A percentile compares a stretch with the other conserved stretches of the same genome.
Conservation (phyloP, 352 stramenopile species). For the Globisporangium megalacanthum region DNA sequence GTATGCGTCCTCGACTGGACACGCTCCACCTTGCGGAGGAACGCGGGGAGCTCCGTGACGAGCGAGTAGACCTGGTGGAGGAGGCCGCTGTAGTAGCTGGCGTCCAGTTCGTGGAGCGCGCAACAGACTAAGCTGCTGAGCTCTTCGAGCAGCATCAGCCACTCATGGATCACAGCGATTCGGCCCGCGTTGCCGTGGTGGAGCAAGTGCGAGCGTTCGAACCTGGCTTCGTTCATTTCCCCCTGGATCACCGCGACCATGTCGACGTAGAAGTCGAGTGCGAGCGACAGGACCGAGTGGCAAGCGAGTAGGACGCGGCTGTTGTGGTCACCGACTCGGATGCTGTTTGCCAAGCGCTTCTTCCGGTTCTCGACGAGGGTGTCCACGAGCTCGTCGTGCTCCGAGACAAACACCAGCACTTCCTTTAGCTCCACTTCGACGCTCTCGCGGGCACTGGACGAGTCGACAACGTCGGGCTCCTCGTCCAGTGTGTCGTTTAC, state of each 20-base stretch:
- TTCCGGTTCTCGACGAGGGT: slow-evolving; percentile 37
- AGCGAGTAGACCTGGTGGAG: slow-evolving; percentile 24
- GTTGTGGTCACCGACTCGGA: slow-evolving; percentile 28
- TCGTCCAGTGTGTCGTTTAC: not conserved
- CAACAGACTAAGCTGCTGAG: slow-evolving; percentile 34
- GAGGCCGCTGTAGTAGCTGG: slow-evolving; percentile 27
- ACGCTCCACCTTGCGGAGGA: slow-evolving; percentile 38
- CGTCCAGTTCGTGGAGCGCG: slow-evolving; percentile 32
- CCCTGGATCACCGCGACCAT: slow-evolving; percentile 6
- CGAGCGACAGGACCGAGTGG: slow-evolving; percentile 30
- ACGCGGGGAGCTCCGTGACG: slow-evolving; percentile 25
- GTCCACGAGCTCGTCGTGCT: slow-evolving; percentile 23
- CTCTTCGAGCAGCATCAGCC: slow-evolving; percentile 38
- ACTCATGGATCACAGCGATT: slow-evolving; percentile 14
- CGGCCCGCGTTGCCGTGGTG: not conserved
- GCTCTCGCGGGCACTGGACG: not conserved
- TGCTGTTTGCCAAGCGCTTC: slow-evolving; percentile 22
- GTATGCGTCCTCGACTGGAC: slow-evolving; percentile 24
- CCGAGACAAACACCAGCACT: slow-evolving; percentile 21
- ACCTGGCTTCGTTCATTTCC: slow-evolving; percentile 2
- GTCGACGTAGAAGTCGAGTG: slow-evolving; percentile 37
- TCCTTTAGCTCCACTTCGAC: slow-evolving; percentile 21
- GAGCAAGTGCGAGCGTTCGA: not conserved
- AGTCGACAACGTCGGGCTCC: not conserved
- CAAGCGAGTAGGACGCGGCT: slow-evolving; percentile 23